These are phyloP conservation scores for Aspergillus sp. DNA, from an alignment of 2,329 filamentous ascomycete species.

Conservation along the genomic window DNA sequence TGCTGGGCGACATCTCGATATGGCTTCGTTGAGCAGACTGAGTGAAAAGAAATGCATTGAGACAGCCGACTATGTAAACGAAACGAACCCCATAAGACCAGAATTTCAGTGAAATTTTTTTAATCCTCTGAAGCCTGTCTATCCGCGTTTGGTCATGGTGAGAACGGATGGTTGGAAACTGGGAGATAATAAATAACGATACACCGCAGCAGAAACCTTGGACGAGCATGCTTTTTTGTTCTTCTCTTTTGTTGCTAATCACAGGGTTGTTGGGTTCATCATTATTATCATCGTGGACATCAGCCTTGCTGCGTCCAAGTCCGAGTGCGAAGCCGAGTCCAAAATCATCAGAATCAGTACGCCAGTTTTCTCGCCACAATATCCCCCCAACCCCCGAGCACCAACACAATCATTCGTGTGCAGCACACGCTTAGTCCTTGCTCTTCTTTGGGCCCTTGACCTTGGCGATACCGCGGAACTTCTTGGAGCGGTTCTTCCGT, in stretches of 20 bases:
- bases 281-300: slow-evolving; percentile 13
- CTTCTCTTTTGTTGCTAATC: slow-evolving; percentile 10
- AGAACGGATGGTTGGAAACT: neutral
- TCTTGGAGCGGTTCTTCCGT: slow-evolving; percentile 99
- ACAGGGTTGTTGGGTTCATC: slow-evolving; percentile 15
- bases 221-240: slow-evolving; percentile 10
- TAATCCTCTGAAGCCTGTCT: neutral
- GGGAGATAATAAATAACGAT: slow-evolving; percentile 5
- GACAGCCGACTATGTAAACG: slow-evolving; percentile 1
- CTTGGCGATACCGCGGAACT: slow-evolving; percentile 96
- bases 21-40: neutral
- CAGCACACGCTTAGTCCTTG: slow-evolving; percentile 63
- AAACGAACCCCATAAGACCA: neutral
- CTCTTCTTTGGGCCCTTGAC: slow-evolving; percentile 97
- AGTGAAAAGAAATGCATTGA: slow-evolving; percentile 4
- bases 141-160: neutral
- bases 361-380: slow-evolving; percentile 10
- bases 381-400: slow-evolving; percentile 25
- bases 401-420: slow-evolving; percentile 28
- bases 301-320: slow-evolving; percentile 9
- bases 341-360: slow-evolving; percentile 4
- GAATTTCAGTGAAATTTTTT: slow-evolving; percentile 7
- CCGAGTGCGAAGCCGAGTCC: slow-evolving; percentile 9
- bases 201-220: slow-evolving; percentile 6
- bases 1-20: too few species aligned